These are phyloP conservation scores for Penicillium verhagenii DNA, from an alignment of 495 filamentous ascomycete species.

Conservation along the genomic window DNA sequence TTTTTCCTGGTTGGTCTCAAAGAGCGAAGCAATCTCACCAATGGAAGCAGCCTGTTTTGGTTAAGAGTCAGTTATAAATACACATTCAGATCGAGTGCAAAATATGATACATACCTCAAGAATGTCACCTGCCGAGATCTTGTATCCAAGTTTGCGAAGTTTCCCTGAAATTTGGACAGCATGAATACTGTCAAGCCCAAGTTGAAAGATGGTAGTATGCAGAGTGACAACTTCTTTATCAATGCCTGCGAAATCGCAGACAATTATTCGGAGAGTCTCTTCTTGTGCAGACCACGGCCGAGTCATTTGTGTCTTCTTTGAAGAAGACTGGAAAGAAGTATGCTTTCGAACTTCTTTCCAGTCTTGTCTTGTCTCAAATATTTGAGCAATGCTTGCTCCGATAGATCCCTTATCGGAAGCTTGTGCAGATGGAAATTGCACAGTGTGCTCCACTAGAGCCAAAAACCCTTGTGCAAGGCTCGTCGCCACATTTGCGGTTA, in stretches of 20 bases:
- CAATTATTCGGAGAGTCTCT: conserved; percentile 55
- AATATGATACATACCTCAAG: conserved; percentile 49
- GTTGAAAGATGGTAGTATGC: conserved; percentile 49
- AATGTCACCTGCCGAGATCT: conserved; percentile 63
- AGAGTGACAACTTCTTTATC: conserved; percentile 47
- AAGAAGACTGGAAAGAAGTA: background rate
- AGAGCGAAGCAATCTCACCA: conserved; percentile 26
- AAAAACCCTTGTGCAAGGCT: conserved; percentile 50
- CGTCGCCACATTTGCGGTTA: conserved; percentile 38
- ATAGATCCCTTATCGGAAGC: conserved; percentile 25
- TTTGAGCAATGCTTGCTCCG: background rate
- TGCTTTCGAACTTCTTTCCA: background rate
- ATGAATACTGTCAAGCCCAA: conserved; percentile 46
- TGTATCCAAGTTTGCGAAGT: conserved; percentile 57
- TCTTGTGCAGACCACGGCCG: conserved; percentile 54
- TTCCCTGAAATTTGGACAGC: conserved; percentile 61
- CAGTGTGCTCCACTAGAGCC: conserved; percentile 40
- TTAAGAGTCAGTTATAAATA: conserved; percentile 53
- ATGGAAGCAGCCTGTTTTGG: conserved; percentile 39
- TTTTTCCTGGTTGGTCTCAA: conserved; percentile 13
- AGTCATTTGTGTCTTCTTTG: background rate
- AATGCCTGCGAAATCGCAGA: conserved; percentile 54
- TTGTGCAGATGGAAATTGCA: conserved; percentile 33
- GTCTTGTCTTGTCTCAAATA: conserved; percentile 11
- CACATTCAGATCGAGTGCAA: conserved; percentile 57